Evolutionary conservation across 441 rosid genomes (phyloP), one percentile per base, ranked within the genome.

Genomic region (Pelargonium citronellum): DNA sequence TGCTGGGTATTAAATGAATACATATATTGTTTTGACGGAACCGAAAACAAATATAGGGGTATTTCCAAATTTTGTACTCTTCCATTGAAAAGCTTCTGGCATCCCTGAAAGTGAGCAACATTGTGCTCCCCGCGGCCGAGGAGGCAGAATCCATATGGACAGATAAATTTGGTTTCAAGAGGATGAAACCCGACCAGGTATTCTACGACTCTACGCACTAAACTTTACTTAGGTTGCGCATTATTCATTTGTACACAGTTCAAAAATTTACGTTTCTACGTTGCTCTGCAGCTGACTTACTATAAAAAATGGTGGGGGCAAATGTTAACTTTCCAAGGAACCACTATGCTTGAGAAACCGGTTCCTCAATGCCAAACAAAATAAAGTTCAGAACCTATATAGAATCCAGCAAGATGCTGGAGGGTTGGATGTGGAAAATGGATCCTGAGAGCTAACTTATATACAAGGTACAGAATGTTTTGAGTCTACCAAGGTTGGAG

Each of bases 91-190:
- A 79, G 74, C 78, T 95, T 64, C 83, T 95, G 49, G 73, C 75
- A 73, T 87, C 87, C 49, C 76, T 92, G 82, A 83, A 84, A 68
- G 98, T 95, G 70, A 87, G 82, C 78, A 88, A 86, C 77, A 79
- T 95, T 74, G 96, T 95, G 62, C 93, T 95, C 27, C 99, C 98
- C 2, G 97, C 99, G 47, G 98, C 99, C 58, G 96, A 89, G 81
- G 96, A 91, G 80, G 97, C 98, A 0, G 89, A 92, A 82, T 88
- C 88, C 30, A 91, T 95, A 69, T 95, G 99, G 99, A 92, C 90
- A 20, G 87, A 80, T 71, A 87, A 85, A 79, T 92, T 92, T 75
- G 98, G 95, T 66, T 95, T 95, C 83, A 77, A 81, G 75, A 91
- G 79, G 82, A 88, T 1, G 92, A 84, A 22, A 89, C 79, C 67